Evolutionary conservation across 2,329 filamentous ascomycete species (phyloP), one percentile per base, ranked within the genome.

Genomic region (Rutstroemia sp.): DNA sequence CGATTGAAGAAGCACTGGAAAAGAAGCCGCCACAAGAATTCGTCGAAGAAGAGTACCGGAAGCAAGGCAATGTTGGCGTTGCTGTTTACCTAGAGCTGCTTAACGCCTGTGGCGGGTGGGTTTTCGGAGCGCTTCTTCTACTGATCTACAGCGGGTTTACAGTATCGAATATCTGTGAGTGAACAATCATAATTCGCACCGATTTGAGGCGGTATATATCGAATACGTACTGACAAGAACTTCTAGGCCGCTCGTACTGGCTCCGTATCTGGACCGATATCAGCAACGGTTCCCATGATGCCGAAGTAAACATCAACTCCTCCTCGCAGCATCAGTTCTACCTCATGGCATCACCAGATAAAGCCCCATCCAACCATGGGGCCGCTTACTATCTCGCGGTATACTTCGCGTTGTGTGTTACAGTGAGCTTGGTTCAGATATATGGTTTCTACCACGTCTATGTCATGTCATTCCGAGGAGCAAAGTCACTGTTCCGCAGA

Each of bases 381-480:
- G 40, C 46, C 27, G n/a, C 30, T 30, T 58, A 56, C 36, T 58
- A 58, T 39, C 46, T 58, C 7, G 40, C 38, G 21, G 39, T 51
- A 2, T 58, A 58, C 47, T 54, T 58, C 23, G 39, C 39, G 1
- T 45, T 58, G 14, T 58, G 51, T 19, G 3, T 56, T 6, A 38
- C 34, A 25, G 30, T 36, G n/a, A 50, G 46, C 16, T 17, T 27
- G 39, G 38, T 47, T 36, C 53, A 44, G 19, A 49, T 55, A 6
- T 58, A 34, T 14, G 77, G 81, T 55, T 89, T 81, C 69, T 78
- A 78, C 58, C 80, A 82, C 68, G 73, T 86, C 6, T 87, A 84
- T 63, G 59, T 73, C 9, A 82, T 83, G 47, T 85, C 86, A 7
- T 75, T 90, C 61, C 77, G 75, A 56, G 87, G 86, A 1, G 89